Percentiles rank a stretch among this genome's conserved stretches.
Conservation (phyloP, 2,329 filamentous ascomycete genomes). For the Aspergillus viridinutans region DNA sequence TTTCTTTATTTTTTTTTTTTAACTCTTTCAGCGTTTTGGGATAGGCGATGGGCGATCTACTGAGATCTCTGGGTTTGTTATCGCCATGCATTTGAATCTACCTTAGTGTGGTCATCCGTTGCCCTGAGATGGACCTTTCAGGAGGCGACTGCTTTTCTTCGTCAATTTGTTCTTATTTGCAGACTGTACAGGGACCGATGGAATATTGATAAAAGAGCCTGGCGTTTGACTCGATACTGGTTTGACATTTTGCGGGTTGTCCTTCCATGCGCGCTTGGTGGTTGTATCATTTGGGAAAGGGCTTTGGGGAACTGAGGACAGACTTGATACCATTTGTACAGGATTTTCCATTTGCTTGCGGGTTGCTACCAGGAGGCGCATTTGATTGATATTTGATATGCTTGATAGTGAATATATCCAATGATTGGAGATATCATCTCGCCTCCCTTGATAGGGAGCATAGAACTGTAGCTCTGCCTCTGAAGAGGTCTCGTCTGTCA, state of each 20-base stretch:
- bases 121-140: background rate
- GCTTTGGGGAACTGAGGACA: slow-evolving; percentile 18
- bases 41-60: slow-evolving; percentile 5
- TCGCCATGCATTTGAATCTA: background rate
- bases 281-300: slow-evolving; percentile 25
- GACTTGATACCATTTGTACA: slow-evolving; percentile 36
- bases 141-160: background rate
- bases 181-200: slow-evolving; percentile 22
- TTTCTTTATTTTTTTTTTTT: background rate
- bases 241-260: slow-evolving; percentile 13
- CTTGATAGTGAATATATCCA: background rate
- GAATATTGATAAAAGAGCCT: slow-evolving; percentile 20
- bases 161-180: slow-evolving; percentile 3
- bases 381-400: slow-evolving; percentile 12
- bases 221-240: slow-evolving; percentile 20
- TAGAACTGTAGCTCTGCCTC: background rate
- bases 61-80: slow-evolving; percentile 10
- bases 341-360: slow-evolving; percentile 19
- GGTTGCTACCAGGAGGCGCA: background rate
- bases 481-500: background rate
- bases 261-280: slow-evolving; percentile 20
- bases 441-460: background rate
- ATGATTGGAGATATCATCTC: background rate
- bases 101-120: background rate
- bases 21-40: slow-evolving; percentile 1